These are phyloP conservation scores for Hypoxylon sp. DNA, from an alignment of 2,329 filamentous ascomycete genomes.

Conservation along the genomic window DNA sequence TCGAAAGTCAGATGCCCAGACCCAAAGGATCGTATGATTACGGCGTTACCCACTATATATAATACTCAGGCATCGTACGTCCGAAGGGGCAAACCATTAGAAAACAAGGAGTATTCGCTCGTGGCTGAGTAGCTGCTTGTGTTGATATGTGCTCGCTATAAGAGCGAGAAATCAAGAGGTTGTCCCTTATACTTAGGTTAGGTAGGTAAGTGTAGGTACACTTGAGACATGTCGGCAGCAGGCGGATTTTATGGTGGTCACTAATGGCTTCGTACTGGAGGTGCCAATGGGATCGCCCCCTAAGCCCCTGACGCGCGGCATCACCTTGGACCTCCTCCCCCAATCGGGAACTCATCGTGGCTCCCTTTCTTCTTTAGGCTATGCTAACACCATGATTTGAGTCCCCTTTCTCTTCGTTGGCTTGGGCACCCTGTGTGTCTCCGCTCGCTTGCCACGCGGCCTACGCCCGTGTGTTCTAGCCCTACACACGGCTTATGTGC, in stretches of 20 bases:
- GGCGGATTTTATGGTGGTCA: constrained; percentile 23
- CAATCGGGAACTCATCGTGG: constrained; percentile 28
- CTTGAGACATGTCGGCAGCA: constrained; percentile 11
- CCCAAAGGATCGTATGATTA: constrained; percentile 36
- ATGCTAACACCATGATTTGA: constrained; percentile 21
- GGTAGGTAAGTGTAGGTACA: constrained; percentile 7
- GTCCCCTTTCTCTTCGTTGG: constrained; percentile 24
- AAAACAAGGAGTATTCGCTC: background rate
- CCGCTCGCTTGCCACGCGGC: constrained; percentile 27
- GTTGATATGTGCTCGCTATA: background rate
- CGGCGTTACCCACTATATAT: constrained; percentile 10
- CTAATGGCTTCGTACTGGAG: constrained; percentile 20
- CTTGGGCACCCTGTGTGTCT: constrained; percentile 22
- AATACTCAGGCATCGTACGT: background rate
- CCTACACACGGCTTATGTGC: constrained; percentile 10
- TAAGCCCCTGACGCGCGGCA: constrained; percentile 31
- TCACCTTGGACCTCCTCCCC: constrained; percentile 15
- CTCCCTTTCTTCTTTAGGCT: constrained; percentile 29
- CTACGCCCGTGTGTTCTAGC: constrained; percentile 29
- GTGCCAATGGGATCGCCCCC: constrained; percentile 37
- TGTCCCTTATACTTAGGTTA: constrained; percentile 19
- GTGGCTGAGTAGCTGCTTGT: constrained; percentile 5
- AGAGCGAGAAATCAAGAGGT: background rate
- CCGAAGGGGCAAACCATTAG: background rate
- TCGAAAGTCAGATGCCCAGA: constrained; percentile 6